Base-by-base conservation (phyloP, 2,329 filamentous ascomycete species). In the Alternaria novae-zelandiae region DNA sequence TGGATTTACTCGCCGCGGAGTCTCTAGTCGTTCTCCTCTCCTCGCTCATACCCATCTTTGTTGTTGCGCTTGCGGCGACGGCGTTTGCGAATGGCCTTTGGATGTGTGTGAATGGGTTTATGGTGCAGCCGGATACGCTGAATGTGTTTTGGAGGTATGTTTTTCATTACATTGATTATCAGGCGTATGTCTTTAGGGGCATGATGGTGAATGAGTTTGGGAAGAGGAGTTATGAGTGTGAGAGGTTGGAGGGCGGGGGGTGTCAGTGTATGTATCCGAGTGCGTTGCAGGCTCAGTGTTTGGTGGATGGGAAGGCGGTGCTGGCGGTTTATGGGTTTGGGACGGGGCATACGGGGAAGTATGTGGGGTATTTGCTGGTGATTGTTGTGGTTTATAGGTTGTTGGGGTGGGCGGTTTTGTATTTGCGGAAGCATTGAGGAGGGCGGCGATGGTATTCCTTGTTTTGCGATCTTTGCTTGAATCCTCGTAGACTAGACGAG, bases 181-280 rank as follows among this genome's bases (percentile, higher is more conserved):
- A 95, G 81, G 83, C 85, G 45, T 96, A 94, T 71, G 93, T 96
- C 4, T 97, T 96, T 76, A 88, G 95, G 75, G 93, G 92, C 13
- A 96, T 97, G 93, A 96, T 96, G 92, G 89, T 95, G 57, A 96
- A 96, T 74, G 92, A 97, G 81, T 96, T 97, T 77, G 82, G 83
- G 1, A 68, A 86, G 17, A 83, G 91, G 13, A 85, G 82, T 4
- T 96, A 92, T 77, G 77, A 80, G 4, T 95, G 92, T 74, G 80
- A 84, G 66, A 50, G 23, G 32, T 2, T 51, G 51, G 55, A 32
- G 11, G 67, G 57, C 17, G 64, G 74, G 0, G 79, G 79, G 0
- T 93, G 88, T 70, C 84, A 85, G 44, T 96, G 93, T 81, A 90
- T 92, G 87, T 96, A 90, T 78, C 79, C 85, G 41, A 90, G 86